Conservation (phyloP, 805 yeast species). For the Martiniozyma abietophila region DNA sequence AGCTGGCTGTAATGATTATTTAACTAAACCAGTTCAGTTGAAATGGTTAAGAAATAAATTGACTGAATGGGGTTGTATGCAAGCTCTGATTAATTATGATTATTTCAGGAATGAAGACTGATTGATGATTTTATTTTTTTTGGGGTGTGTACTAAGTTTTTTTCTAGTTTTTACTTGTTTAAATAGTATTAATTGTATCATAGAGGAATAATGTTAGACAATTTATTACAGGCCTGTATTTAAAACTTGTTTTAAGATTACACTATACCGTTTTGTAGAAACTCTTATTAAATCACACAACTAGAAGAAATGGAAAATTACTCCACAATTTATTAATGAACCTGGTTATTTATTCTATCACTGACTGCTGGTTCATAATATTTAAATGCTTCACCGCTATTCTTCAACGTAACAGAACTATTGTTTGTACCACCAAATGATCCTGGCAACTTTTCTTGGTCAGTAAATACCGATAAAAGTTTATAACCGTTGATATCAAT, state of each 20-base stretch:
- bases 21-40: constrained; percentile 91
- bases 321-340: neutral
- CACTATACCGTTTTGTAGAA: too few relatives aligned
- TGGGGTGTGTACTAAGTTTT: too few relatives aligned
- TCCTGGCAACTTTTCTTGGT: neutral
- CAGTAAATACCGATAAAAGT: neutral
- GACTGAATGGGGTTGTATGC: constrained; percentile 99
- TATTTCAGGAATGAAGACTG: constrained; percentile 56
- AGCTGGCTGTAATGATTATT: constrained; percentile 95
- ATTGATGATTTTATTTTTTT: constrained; percentile 1
- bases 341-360: neutral
- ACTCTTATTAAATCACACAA: too few relatives aligned
- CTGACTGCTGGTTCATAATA: neutral
- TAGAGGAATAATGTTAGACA: too few relatives aligned
- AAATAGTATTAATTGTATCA: too few relatives aligned
- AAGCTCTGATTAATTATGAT: constrained; percentile 89
- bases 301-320: too few relatives aligned
- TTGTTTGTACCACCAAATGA: neutral
- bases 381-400: too few relatives aligned
- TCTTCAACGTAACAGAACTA: too few relatives aligned
- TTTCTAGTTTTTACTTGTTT: too few relatives aligned
- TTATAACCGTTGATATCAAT: too few relatives aligned
- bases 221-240: too few relatives aligned
- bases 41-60: constrained; percentile 92
- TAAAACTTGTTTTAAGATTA: too few relatives aligned